A percentile compares a stretch with the other conserved stretches of the same genome.
Evolutionary conservation across 345 rosid species (phyloP).

Genomic region (Salix koriyanagi): DNA sequence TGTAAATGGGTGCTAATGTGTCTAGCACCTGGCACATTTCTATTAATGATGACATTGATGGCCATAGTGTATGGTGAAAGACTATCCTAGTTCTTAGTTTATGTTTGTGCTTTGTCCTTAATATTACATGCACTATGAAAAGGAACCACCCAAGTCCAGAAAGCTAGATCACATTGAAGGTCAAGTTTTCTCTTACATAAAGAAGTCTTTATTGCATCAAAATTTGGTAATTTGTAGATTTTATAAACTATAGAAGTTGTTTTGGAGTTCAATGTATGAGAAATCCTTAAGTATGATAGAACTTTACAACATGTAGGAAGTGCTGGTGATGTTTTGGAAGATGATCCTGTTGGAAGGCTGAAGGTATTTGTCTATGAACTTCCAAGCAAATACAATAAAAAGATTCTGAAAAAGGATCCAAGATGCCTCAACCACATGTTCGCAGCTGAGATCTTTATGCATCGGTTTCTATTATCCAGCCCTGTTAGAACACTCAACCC

Average conservation of each 20-base stretch:
- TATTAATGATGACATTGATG: not conserved
- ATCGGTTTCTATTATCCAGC: constrained; percentile 32
- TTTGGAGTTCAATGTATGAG: not conserved
- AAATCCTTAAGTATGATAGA: not conserved
- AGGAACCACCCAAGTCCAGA: not conserved
- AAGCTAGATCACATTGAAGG: not conserved
- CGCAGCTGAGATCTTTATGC: constrained; percentile 37
- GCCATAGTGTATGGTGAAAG: not conserved
- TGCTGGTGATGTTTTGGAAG: constrained; percentile 37
- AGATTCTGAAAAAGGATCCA: constrained; percentile 28
- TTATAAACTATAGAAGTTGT: not conserved
- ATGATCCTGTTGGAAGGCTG: constrained; percentile 29
- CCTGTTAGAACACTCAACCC: constrained; percentile 31
- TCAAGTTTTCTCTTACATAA: not conserved
- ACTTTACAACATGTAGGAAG: constrained; percentile 21
- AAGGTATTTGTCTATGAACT: constrained; percentile 38
- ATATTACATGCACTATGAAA: not conserved
- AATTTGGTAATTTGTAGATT: not conserved
- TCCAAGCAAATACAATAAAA: constrained; percentile 36
- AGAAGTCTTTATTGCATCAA: not conserved
- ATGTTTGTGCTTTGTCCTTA: not conserved
- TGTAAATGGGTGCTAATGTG: not conserved
- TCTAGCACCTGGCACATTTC: not conserved
- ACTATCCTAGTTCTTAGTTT: not conserved
- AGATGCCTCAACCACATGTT: constrained; percentile 36